Conservation (phyloP, 2,329 filamentous ascomycete species). For the Cladosporium sp. region DNA sequence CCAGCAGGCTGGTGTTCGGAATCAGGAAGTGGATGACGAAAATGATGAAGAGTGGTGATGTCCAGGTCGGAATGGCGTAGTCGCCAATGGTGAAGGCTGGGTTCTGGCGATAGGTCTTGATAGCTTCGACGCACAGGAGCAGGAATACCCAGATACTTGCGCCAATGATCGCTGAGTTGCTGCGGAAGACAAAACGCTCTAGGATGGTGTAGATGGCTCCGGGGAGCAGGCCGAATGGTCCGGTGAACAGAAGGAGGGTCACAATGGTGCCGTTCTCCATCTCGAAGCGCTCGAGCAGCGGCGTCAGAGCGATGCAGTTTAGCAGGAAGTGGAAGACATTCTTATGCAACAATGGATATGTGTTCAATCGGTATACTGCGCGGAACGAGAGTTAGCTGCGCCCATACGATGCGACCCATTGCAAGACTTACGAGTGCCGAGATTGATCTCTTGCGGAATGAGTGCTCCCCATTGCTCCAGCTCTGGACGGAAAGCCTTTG, state of each 20-base stretch:
- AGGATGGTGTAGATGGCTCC: constrained; percentile 78
- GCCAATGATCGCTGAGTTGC: constrained; percentile 76
- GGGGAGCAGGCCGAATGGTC: constrained; percentile 66
- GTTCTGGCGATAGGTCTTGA: constrained; percentile 80
- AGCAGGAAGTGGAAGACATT: constrained; percentile 78
- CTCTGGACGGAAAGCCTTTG: constrained; percentile 70
- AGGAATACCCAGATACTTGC: constrained; percentile 93
- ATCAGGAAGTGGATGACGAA: constrained; percentile 75
- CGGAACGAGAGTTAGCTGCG: constrained; percentile 13
- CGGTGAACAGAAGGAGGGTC: constrained; percentile 83
- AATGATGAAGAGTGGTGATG: constrained; percentile 76
- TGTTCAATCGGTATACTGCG: constrained; percentile 87
- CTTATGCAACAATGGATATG: constrained; percentile 83
- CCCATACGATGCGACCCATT: not conserved
- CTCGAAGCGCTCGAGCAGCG: constrained; percentile 93
- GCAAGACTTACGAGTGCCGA: constrained; percentile 66
- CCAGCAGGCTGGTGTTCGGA: constrained; percentile 79
- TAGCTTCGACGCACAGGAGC: constrained; percentile 78
- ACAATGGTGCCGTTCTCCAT: constrained; percentile 87
- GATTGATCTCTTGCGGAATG: constrained; percentile 72
- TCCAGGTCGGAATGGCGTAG: constrained; percentile 86
- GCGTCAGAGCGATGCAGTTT: constrained; percentile 78
- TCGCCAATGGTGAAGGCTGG: constrained; percentile 71
- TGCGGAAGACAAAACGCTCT: constrained; percentile 70
- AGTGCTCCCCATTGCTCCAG: constrained; percentile 77